Conservation (phyloP, 305 asterid genomes). For the Fraxinus xanthoxyloides region DNA sequence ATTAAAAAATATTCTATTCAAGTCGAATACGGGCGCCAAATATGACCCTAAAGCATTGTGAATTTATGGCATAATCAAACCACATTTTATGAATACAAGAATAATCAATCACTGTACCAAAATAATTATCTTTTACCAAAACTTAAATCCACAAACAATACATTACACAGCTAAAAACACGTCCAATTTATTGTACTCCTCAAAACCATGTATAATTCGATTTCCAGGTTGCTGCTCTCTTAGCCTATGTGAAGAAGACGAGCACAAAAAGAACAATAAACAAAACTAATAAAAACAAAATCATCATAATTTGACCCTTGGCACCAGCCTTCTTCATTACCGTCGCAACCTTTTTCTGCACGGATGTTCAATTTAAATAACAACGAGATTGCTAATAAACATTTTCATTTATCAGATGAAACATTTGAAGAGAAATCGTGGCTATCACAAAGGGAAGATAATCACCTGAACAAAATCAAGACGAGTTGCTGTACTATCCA, state of each 20-base stretch:
- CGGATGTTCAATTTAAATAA: background rate
- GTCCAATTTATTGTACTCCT: background rate
- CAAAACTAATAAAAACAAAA: conserved; percentile 44
- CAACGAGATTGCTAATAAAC: background rate
- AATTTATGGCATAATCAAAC: background rate
- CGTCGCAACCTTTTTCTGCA: conserved; percentile 88
- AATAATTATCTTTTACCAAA: background rate
- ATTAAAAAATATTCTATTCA: background rate
- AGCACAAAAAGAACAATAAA: conserved; percentile 49
- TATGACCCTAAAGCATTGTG: background rate
- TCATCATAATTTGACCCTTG: conserved; percentile 73
- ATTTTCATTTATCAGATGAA: background rate
- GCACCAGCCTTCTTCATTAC: conserved; percentile 91
- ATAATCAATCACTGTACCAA: background rate
- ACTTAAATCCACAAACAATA: background rate
- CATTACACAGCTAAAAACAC: background rate
- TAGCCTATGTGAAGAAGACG: conserved; percentile 46
- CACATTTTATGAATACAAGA: background rate
- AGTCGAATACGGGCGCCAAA: background rate
- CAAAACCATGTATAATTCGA: background rate
- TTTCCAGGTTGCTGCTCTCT: background rate
- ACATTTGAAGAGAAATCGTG: background rate
- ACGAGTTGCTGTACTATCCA: conserved; percentile 92
- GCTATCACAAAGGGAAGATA: conserved; percentile 1
- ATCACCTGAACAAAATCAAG: conserved; percentile 96